Evolutionary conservation across 768 basidiomycete species (phyloP).

Genomic region (Russula earlei): DNA sequence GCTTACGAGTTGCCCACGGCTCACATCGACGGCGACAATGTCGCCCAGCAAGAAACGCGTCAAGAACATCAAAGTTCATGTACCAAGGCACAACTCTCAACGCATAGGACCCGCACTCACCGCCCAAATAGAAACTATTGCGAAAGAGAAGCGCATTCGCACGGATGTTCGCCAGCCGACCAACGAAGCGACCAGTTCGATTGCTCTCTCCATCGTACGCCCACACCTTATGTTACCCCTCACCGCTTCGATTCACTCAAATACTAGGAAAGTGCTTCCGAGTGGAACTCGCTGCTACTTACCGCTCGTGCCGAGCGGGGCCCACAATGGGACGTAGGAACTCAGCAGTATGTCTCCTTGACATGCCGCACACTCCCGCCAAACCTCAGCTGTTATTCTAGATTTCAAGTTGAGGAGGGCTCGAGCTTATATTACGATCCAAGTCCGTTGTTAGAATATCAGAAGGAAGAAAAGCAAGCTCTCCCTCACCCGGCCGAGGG

Average conservation of each 20-base stretch:
- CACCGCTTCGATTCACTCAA: neutral
- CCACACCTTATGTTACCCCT: neutral
- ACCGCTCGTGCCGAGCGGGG: conserved; percentile 75
- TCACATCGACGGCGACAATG: conserved; percentile 35
- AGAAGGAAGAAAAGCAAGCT: conserved; percentile 22
- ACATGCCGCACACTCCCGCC: too few species aligned
- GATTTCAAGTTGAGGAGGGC: conserved; percentile 66
- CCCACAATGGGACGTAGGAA: conserved; percentile 82
- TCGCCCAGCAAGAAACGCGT: conserved; percentile 46
- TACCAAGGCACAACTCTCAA: conserved; percentile 70
- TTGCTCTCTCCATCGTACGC: conserved; percentile 61
- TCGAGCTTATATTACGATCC: conserved; percentile 71
- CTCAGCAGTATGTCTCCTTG: conserved; percentile 57
- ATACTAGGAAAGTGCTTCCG: conserved; percentile 63
- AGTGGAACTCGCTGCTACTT: conserved; percentile 76
- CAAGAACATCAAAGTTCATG: conserved; percentile 50
- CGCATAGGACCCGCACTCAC: conserved; percentile 55
- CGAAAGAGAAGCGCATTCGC: conserved; percentile 38
- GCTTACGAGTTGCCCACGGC: neutral
- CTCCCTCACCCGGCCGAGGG: neutral
- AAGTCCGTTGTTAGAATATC: conserved; percentile 28
- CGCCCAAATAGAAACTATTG: conserved; percentile 47
- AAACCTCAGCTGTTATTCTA: conserved; percentile 22
- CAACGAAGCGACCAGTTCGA: conserved; percentile 37
- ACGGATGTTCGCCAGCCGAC: conserved; percentile 56